A percentile compares a stretch with the other conserved stretches of the same genome.
Evolutionary conservation across 2,329 filamentous ascomycete species (phyloP).

Genomic region (Colletotrichum agaves): DNA sequence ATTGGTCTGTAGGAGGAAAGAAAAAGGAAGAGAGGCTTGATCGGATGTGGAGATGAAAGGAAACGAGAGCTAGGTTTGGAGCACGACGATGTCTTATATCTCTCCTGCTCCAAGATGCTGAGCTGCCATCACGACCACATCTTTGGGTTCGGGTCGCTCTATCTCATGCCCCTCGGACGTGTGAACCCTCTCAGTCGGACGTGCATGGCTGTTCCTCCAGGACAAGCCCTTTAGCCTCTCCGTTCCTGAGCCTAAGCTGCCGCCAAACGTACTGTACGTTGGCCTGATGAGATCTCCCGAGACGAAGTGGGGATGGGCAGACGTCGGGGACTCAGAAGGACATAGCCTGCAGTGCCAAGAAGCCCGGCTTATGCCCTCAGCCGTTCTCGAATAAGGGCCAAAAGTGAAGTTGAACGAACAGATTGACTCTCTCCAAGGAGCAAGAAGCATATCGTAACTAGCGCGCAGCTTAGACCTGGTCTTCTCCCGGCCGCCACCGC

Average conservation of each 20-base stretch:
- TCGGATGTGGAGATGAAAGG: neutral
- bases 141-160: neutral
- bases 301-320: neutral
- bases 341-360: neutral
- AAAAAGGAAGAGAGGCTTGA: conserved; percentile 17
- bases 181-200: conserved; percentile 1
- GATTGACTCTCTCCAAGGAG: neutral
- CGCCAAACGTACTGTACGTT: neutral
- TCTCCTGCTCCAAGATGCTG: neutral
- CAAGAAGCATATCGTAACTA: conserved; percentile 10
- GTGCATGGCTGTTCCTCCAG: conserved; percentile 26
- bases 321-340: neutral
- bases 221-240: conserved; percentile 9
- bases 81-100: conserved; percentile 27
- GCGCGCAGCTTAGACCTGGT: neutral
- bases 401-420: neutral
- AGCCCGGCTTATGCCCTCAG: neutral
- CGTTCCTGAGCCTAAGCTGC: conserved; percentile 13
- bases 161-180: conserved; percentile 2
- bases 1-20: neutral
- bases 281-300: conserved; percentile 13
- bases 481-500: neutral
- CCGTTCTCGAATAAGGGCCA: conserved; percentile 12
- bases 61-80: neutral
- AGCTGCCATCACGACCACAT: neutral